Base-by-base conservation (phyloP, 768 basidiomycete species). In the Xanthoconium purpureum region DNA sequence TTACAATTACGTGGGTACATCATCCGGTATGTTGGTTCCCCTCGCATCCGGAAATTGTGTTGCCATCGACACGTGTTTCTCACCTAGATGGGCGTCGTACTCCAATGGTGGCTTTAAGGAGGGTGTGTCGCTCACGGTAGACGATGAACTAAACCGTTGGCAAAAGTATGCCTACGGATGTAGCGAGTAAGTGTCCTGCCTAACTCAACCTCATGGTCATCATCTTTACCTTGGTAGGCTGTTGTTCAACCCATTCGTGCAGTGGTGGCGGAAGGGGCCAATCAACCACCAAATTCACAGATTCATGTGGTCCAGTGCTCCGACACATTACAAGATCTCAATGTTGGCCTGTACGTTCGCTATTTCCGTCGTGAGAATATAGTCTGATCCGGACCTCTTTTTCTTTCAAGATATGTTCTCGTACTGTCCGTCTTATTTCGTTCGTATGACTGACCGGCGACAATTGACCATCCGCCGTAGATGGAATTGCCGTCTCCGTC, bases 91-190 rank as follows among this genome's bases (percentile, higher is more conserved):
- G 92, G 87, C 91, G 30, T 90, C 89, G 0, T 95, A 95, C 70
- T 87, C 84, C 2, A 80, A 88, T 20, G 85, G 91, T 47, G 88
- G 84, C 2, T 95, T 94, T 77, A 89, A 93, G 74, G 94, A 96
- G 66, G 94, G 94, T 59, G 93, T 96, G 18, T 90, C 88, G 0
- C 75, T 96, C 15, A 94, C 94, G 0, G 85, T 85, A 52, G 91
- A 94, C 50, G 94, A 96, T 64, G 94, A 96, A 69, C 75, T 96
- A 10, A 94, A 94, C 63, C 73, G 94, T 3, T 96, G 94, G 94
- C 91, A 94, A 59, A 96, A 94, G 67, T 91, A 91, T 58, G 77
- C 87, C 0, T 90, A 89, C 71, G 89, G 87, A 81, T 65, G 50
- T 66, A 71, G 66, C 51, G 82, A 82, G 55, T 84, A 80, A 69